Percentiles rank a stretch among this genome's conserved stretches.
Evolutionary conservation across 805 yeast genomes (phyloP).

Genomic region (Zygotorulaspora florentina): DNA sequence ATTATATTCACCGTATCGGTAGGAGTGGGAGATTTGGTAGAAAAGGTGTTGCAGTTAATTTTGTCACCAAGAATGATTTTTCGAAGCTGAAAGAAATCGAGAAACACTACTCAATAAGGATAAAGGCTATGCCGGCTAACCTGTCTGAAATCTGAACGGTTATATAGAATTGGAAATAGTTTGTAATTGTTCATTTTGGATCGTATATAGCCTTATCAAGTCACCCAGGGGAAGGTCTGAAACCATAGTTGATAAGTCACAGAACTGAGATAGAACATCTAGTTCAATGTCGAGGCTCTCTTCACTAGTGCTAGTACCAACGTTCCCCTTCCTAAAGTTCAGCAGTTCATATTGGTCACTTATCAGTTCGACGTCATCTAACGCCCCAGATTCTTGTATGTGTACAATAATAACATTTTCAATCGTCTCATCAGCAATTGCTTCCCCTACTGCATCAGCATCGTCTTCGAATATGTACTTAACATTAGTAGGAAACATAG

Average conservation of each 20-base stretch:
- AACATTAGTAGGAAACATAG: constrained; percentile 30
- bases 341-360: constrained; percentile 30
- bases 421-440: constrained; percentile 13
- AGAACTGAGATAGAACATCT: constrained; percentile 29
- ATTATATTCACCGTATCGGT: constrained; percentile 96
- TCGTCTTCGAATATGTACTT: constrained; percentile 33
- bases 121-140: constrained; percentile 88
- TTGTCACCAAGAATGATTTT: constrained; percentile 77
- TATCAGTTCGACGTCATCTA: constrained; percentile 23
- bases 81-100: constrained; percentile 79
- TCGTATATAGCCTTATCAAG: constrained; percentile 23
- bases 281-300: constrained; percentile 19
- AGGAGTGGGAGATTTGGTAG: constrained; percentile 98
- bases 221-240: constrained; percentile 21
- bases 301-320: constrained; percentile 1
- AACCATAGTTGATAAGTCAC: constrained; percentile 14
- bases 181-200: constrained; percentile 29
- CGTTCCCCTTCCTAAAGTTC: constrained; percentile 12
- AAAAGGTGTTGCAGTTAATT: constrained; percentile 96
- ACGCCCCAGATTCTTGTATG: constrained; percentile 16
- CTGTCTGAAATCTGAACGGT: constrained; percentile 44
- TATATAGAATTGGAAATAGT: constrained; percentile 20
- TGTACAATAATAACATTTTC: constrained; percentile 30
- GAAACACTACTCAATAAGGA: constrained; percentile 82
- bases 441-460: constrained; percentile 12